Evolutionary conservation across 2,329 filamentous ascomycete genomes (phyloP), one percentile per base, ranked within the genome.

Genomic region (Colletotrichum neosansevieriae): DNA sequence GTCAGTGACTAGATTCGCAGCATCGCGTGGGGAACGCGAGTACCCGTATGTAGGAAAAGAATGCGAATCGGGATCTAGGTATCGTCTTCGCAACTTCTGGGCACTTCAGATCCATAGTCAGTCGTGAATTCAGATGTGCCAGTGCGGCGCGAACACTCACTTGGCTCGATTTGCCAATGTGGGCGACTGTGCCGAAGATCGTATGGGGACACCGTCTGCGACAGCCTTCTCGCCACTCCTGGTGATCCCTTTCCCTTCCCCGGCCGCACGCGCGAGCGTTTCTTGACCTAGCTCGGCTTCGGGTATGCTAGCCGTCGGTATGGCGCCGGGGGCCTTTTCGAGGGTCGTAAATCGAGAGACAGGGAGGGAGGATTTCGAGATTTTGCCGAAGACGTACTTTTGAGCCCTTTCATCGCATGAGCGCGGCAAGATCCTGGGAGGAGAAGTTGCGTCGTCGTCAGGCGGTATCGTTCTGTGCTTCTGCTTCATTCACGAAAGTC

Each of bases 11-110:
- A 24, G 12, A 24, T 54, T 4, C n/a, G 7, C 32, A 21, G 47
- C 38, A 11, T n/a, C 32, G 15, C 40, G 4, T 17, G n/a, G 36
- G 29, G n/a, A 44, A 44, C 38, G 21, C 13, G 17, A 38, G 49
- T 49, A 69, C 66, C 66, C 66, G 62, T 66, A 69, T 32, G 19
- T 32, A 36, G 66, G 66, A 56, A 69, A 69, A 10, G 66, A 66
- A 36, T 69, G 47, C 17, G 15, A 15, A 3, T 24, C 6, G 11
- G n/a, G 19, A 15, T 69, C 42, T 11, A n/a, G 21, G 36, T 49
- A 69, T 60, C 62, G 66, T 49, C 49, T 29, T 38, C 49, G 56
- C 17, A 69, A 47, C 19, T 66, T 40, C 21, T 69, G 40, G 17
- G 47, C 4, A 15, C 62, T 66, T 13, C 19, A 44, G 12, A 19